Evolutionary conservation across 495 filamentous ascomycete species (phyloP), one percentile per base, ranked within the genome.

Genomic region (Hypoxylon rickii): DNA sequence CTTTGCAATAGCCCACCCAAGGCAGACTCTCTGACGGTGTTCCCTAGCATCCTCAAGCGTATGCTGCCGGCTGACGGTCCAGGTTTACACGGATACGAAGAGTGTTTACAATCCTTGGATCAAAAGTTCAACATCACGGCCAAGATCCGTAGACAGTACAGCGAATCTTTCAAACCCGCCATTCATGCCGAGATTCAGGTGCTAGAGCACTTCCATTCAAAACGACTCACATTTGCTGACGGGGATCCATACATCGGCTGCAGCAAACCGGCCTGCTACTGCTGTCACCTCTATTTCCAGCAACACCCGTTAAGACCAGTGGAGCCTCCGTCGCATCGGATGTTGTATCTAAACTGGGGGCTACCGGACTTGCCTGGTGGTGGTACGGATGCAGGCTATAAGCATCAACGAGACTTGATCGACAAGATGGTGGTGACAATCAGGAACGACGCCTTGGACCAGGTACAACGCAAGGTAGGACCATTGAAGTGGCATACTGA

Each of bases 241-340:
- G 53, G 68, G 16, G 70, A 65, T 3, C 21, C 37, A 3, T 76
- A 73, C 44, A 70, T 75, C 3, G 73, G 73, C 24, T 48, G 50
- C 44, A 71, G 69, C 60, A 77, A 77, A 52, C 72, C 74, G 1
- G 68, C 72, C 0, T 77, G 74, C 32, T 61, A 55, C 2, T 67
- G 73, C 7, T 76, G 73, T 43, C 3, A 39, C 1, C 44, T 63
- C 8, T 77, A 73, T 24, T 70, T 75, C 29, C 24, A 18, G 3
- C 39, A 39, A 0, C 67, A 72, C n/a, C 37, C 40, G 1, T 47
- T 34, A 1, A 44, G 64, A 0, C 55, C 72, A 1, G 34, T 55
- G 5, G 53, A 65, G 7, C 71, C 72, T 7, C 13, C 26, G 11
- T 51, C 62, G 0, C 71, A 73, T 29, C 29, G 57, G 8, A 76